A percentile compares a stretch with the other conserved stretches of the same genome.
Evolutionary conservation across 164 flowering plant genomes (phyloP).

Genomic region (Berberis thunbergii): DNA sequence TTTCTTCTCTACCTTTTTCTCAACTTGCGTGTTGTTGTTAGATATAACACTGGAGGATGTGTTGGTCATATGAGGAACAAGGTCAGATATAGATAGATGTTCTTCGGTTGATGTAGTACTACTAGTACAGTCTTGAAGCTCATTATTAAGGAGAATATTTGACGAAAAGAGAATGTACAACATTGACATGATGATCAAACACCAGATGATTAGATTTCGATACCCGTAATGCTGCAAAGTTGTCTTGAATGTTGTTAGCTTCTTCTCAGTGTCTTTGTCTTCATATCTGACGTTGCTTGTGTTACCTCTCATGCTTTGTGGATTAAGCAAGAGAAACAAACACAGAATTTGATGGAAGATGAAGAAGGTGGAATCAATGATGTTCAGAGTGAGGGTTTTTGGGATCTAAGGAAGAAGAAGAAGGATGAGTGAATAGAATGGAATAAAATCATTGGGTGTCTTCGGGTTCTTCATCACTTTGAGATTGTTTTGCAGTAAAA

Average conservation of each 20-base stretch:
- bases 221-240: background rate
- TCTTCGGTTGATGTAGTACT: background rate
- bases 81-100: constrained; percentile 6
- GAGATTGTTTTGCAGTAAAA: no score
- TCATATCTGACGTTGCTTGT: background rate
- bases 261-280: no score
- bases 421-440: background rate
- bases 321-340: background rate
- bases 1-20: background rate
- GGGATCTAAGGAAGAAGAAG: constrained; percentile 1
- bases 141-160: constrained; percentile 12
- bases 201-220: constrained; percentile 12
- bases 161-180: constrained; percentile 7
- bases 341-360: background rate
- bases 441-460: no score
- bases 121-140: constrained; percentile 4
- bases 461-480: no score
- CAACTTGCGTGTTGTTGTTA: background rate
- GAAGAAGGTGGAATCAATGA: background rate
- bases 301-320: constrained; percentile 4
- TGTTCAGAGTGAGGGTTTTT: background rate
- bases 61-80: background rate
- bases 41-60: constrained; percentile 2
- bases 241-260: no score
- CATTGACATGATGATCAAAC: constrained; percentile 2